Conservation (phyloP, 1,284 basidiomycete species). For the Apiotrichum montevideense region DNA sequence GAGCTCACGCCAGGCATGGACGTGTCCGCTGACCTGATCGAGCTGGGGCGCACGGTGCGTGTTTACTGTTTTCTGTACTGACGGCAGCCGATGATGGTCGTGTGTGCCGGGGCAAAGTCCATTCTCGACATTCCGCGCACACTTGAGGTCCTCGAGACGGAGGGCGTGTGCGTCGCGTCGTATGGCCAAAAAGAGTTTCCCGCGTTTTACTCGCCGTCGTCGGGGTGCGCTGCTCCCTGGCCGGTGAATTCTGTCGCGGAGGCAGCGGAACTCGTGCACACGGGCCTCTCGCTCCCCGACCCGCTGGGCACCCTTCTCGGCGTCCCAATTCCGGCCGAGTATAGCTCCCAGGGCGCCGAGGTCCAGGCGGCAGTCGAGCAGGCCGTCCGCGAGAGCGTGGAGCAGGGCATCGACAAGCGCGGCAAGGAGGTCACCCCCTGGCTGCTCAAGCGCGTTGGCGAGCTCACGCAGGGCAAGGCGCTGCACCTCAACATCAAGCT, state of each 20-base stretch:
- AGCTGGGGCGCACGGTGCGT: slow-evolving; percentile 63
- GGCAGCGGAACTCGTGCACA: slow-evolving; percentile 30
- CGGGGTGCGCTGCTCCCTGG: slow-evolving; percentile 56
- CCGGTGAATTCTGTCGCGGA: slow-evolving; percentile 7
- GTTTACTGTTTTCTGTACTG: neutral
- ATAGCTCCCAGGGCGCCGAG: slow-evolving; percentile 59
- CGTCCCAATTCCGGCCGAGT: slow-evolving; percentile 79
- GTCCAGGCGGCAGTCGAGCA: slow-evolving; percentile 79
- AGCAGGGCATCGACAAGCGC: slow-evolving; percentile 67
- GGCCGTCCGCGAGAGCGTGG: slow-evolving; percentile 76
- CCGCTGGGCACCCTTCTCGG: slow-evolving; percentile 61
- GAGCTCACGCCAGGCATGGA: slow-evolving; percentile 67
- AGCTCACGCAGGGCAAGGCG: slow-evolving; percentile 71
- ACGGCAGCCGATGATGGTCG: slow-evolving; percentile 62
- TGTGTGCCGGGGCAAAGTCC: slow-evolving; percentile 92
- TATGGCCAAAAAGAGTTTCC: slow-evolving; percentile 76
- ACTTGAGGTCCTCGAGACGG: slow-evolving; percentile 93
- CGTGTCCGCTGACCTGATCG: slow-evolving; percentile 81
- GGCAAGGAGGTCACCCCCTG: slow-evolving; percentile 96
- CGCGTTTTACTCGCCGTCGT: slow-evolving; percentile 82
- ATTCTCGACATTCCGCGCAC: slow-evolving; percentile 91
- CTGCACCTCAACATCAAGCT: slow-evolving; percentile 75
- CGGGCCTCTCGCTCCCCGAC: slow-evolving; percentile 37
- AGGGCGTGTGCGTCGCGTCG: slow-evolving; percentile 85
- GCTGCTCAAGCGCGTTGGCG: slow-evolving; percentile 76